Conservation (phyloP, 192 early-diverging fungal genomes). For the Ramicandelaber brevisporus region DNA sequence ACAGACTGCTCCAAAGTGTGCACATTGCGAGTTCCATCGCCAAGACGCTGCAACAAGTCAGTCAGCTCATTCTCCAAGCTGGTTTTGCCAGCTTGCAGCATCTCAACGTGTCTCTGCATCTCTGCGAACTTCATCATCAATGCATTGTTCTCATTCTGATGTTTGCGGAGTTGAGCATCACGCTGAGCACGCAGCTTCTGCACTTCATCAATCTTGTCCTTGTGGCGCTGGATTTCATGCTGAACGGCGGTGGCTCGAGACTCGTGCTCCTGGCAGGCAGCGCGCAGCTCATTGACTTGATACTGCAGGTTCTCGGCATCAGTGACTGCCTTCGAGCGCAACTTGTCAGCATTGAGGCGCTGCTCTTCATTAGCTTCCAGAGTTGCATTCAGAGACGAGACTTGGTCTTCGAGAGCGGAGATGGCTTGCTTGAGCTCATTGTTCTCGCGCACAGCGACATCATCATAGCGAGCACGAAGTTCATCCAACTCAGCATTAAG, state of each 20-base stretch:
- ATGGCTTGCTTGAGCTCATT: slow-evolving; percentile 19
- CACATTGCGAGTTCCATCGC: slow-evolving; percentile 40
- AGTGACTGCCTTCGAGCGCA: slow-evolving; percentile 1
- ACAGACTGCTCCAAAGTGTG: slow-evolving; percentile 47
- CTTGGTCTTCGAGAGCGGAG: slow-evolving; percentile 30
- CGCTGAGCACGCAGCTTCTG: slow-evolving; percentile 25
- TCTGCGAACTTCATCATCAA: slow-evolving; percentile 31
- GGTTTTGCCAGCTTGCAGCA: slow-evolving; percentile 28
- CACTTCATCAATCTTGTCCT: slow-evolving; percentile 26
- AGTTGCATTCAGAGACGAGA: slow-evolving; percentile 26
- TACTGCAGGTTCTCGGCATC: slow-evolving; percentile 4
- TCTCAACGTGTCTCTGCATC: slow-evolving; percentile 18
- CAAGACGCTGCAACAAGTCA: slow-evolving; percentile 39
- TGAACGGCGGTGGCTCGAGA: slow-evolving; percentile 9
- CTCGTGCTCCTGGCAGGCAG: slow-evolving; percentile 8
- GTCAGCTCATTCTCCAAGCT: slow-evolving; percentile 41
- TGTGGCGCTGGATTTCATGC: slow-evolving; percentile 20
- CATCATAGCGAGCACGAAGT: slow-evolving; percentile 29
- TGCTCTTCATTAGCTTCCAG: slow-evolving; percentile 4
- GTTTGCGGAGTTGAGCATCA: slow-evolving; percentile 28
- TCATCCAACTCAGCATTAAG: slow-evolving; percentile 41
- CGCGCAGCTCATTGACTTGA: slow-evolving; percentile 5
- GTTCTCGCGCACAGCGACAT: slow-evolving; percentile 21
- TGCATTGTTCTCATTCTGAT: slow-evolving; percentile 25
- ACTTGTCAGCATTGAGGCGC: slow-evolving; percentile 3